Evolutionary conservation across 2,329 filamentous ascomycete genomes (phyloP), one percentile per base, ranked within the genome.

Genomic region (Exophiala viscosa): DNA sequence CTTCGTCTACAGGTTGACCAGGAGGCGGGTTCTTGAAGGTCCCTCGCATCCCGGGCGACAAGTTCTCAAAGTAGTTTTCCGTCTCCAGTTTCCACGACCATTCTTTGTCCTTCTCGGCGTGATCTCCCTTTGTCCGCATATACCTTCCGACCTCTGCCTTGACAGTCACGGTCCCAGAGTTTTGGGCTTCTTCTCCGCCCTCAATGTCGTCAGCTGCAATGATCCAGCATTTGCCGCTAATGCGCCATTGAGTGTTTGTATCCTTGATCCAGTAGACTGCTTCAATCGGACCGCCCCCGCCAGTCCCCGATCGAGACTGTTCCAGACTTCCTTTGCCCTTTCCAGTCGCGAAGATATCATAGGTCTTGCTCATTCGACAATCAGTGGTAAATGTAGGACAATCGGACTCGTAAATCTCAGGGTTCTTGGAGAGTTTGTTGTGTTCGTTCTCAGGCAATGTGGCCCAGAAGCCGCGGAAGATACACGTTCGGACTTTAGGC

Each of bases 1-100:
- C 63, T 65, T 81, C 59, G 60, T 79, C 70, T 62, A 86, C 66
- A 44, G 83, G 77, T 56, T 76, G 74, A 0, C 88, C 88, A 0
- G 87, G 86, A 5, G 80, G 75, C 66, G 93, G 80, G 66, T 87
- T 83, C 70, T 83, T 85, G 68, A 90, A 91, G 7, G 81, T 79
- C 8, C 82, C 82, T 73, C 91, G 80, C 84, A 96, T 90, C 1
- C 76, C 74, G 5, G 92, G 92, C 60, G 82, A 86, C 62, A 93
- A 72, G 69, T 96, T 96, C 15, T 90, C 92, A 79, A 96, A 97
- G 68, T 93, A 88, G 44, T 82, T 88, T 45, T 88, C 90, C 34
- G 96, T 70, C 71, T 96, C 90, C 58, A 76, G 85, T 42, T 74
- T 73, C 86, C 90, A 96, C 61, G 81, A 86, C 89, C 90, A 96